phyloP scores from a whole-genome alignment of 192 early-diverging fungal genomes.

The Helicostylum pulchrum region DNA sequence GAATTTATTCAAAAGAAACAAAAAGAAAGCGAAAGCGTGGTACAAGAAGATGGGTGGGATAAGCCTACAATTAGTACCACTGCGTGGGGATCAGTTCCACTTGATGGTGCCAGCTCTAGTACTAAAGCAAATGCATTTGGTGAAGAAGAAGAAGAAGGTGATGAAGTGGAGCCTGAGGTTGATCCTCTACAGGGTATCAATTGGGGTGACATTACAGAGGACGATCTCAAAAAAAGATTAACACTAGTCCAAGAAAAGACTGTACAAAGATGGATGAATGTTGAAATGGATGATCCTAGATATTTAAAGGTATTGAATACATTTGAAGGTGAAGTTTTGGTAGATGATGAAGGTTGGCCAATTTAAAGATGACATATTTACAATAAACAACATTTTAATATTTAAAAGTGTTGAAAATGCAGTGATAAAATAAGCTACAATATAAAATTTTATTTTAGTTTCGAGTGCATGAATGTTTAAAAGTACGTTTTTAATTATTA shows the following conservation, averaged over 20 bases:
- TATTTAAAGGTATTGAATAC: conserved; percentile 26
- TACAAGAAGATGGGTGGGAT: conserved; percentile 15
- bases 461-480: no score
- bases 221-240: conserved; percentile 15
- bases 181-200: conserved; percentile 19
- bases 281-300: conserved; percentile 22
- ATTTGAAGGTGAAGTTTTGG: conserved; percentile 2
- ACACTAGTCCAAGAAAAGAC: conserved; percentile 22
- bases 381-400: no score
- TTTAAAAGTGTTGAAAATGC: no score
- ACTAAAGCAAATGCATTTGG: neutral
- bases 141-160: conserved; percentile 14
- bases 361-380: neutral
- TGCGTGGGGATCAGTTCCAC: neutral
- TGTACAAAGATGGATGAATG: conserved; percentile 10
- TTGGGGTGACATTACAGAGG: conserved; percentile 15
- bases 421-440: no score
- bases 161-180: neutral
- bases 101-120: neutral
- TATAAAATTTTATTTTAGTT: no score
- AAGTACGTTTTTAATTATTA: no score
- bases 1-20: conserved; percentile 12
- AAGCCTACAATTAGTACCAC: neutral
- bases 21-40: neutral
- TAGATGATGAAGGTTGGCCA: conserved; percentile 16